Conservation (phyloP, 2,329 filamentous ascomycete genomes). For the Bisporella sp. region DNA sequence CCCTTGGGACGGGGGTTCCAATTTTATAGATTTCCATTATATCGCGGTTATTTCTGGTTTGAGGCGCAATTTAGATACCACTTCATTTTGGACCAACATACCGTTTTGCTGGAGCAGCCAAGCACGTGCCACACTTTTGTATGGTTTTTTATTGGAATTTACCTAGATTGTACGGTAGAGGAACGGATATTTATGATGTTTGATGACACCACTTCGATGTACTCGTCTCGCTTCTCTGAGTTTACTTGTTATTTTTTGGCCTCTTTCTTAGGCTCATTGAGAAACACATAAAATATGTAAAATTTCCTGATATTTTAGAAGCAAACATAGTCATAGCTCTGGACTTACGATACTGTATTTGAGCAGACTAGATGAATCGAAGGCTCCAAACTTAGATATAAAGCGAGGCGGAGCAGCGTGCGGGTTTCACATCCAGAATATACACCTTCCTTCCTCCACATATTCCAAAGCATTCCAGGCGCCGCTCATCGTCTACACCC, state of each 20-base stretch:
- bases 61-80: constrained; percentile 27
- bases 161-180: not conserved
- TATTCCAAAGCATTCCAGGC: not conserved
- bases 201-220: not conserved
- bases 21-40: constrained; percentile 1
- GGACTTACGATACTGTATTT: too few species aligned
- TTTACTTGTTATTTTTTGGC: too few species aligned
- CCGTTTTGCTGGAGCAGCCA: not conserved
- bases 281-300: too few species aligned
- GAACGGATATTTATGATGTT: not conserved
- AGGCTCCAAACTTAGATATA: too few species aligned
- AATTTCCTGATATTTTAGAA: too few species aligned
- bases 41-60: not conserved
- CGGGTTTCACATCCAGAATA: too few species aligned
- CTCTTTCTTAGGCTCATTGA: too few species aligned
- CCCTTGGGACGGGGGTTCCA: not conserved
- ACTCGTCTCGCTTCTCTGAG: too few species aligned
- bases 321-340: too few species aligned
- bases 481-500: constrained; percentile 20
- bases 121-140: constrained; percentile 1
- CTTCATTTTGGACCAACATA: constrained; percentile 8
- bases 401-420: too few species aligned
- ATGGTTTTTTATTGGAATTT: not conserved
- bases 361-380: too few species aligned
- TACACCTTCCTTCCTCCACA: not conserved